A percentile compares a stretch with the other conserved stretches of the same genome.
Evolutionary conservation across 768 basidiomycete genomes (phyloP).

Genomic region (Coprinopsis sp.): DNA sequence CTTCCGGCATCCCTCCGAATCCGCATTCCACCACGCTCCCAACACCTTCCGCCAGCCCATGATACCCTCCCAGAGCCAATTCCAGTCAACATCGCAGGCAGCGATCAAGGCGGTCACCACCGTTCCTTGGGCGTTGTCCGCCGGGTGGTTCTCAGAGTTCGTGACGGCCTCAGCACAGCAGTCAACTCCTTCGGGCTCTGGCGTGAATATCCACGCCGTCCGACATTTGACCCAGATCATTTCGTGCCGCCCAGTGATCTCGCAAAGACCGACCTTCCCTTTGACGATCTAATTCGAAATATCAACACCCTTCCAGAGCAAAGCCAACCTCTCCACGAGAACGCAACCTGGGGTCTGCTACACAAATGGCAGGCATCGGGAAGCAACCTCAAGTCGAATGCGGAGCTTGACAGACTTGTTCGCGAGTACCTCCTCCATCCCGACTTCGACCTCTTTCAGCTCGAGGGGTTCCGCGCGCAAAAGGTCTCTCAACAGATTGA

Average conservation of each 20-base stretch:
- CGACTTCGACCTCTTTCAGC: slow-evolving; percentile 17
- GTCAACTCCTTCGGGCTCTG: slow-evolving; percentile 21
- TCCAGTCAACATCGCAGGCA: background rate
- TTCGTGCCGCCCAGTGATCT: slow-evolving; percentile 16
- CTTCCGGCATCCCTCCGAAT: no score
- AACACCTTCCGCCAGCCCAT: background rate
- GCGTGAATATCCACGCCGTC: slow-evolving; percentile 22
- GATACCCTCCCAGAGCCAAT: background rate
- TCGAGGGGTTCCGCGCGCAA: slow-evolving; percentile 15
- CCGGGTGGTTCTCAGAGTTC: slow-evolving; percentile 15
- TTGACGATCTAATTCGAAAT: background rate
- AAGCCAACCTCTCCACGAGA: background rate
- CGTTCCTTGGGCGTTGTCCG: slow-evolving; percentile 1
- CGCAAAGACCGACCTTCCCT: background rate
- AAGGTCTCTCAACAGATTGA: slow-evolving; percentile 5
- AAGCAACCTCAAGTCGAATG: slow-evolving; percentile 19
- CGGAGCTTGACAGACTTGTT: slow-evolving; percentile 24
- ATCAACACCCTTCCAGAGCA: background rate
- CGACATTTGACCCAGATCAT: slow-evolving; percentile 27
- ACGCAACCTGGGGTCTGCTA: background rate
- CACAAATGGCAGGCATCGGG: background rate
- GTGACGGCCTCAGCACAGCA: slow-evolving; percentile 15
- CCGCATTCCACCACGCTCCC: background rate
- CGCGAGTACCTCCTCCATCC: slow-evolving; percentile 19
- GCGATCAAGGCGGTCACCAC: background rate